Evolutionary conservation across 1,284 basidiomycete species (phyloP).

Genomic region (Fomitopsis betulina): DNA sequence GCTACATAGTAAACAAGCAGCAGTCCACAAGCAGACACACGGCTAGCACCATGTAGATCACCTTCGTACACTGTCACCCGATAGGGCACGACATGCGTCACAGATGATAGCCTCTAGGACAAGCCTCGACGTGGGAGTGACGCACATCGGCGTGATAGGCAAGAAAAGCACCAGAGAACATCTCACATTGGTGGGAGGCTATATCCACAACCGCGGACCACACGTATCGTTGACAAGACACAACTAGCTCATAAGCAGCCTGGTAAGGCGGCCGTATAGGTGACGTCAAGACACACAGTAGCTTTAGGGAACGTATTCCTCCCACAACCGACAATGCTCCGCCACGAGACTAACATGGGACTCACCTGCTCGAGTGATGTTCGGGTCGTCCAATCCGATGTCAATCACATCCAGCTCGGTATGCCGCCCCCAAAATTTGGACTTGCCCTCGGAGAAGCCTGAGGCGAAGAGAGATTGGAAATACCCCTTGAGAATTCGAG

Average conservation of each 20-base stretch:
- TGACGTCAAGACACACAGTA: too few relatives aligned
- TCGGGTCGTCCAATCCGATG: slow-evolving; percentile 77
- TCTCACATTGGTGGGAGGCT: too few relatives aligned
- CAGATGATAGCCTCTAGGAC: neutral
- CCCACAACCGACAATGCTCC: neutral
- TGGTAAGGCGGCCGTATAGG: neutral
- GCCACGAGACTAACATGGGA: slow-evolving; percentile 8
- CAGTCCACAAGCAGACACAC: slow-evolving; percentile 1
- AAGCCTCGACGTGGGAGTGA: too few relatives aligned
- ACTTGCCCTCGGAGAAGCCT: slow-evolving; percentile 54
- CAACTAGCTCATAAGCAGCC: too few relatives aligned
- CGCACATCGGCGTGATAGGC: too few relatives aligned
- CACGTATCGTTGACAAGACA: too few relatives aligned
- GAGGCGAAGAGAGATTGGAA: slow-evolving; percentile 81
- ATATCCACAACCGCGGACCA: too few relatives aligned
- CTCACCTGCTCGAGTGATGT: slow-evolving; percentile 80
- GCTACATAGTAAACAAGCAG: slow-evolving; percentile 2
- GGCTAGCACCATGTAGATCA: neutral
- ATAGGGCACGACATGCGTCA: neutral
- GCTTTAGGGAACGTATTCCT: neutral
- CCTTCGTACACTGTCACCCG: neutral
- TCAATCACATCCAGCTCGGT: slow-evolving; percentile 43
- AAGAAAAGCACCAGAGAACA: too few relatives aligned
- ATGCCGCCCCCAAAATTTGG: slow-evolving; percentile 15
- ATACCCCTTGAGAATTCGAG: slow-evolving; percentile 53